phyloP scores from a whole-genome alignment of 345 rosid species.

The Rhodomyrtus tomentosa region DNA sequence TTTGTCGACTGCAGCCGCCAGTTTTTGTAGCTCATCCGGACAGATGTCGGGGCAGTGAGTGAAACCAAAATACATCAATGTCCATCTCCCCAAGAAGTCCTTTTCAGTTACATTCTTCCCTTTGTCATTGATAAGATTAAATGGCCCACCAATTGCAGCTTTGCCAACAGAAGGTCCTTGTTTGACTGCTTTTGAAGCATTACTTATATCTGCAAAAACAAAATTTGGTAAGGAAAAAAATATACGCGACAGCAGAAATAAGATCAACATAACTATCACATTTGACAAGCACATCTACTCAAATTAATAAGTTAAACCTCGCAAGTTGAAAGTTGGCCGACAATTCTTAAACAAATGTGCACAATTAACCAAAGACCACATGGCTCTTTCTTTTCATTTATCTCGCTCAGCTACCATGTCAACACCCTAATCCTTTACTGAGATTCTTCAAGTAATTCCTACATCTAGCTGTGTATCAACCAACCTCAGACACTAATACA shows the following conservation, averaged over 20 bases:
- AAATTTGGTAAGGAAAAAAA: not conserved
- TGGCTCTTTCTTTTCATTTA: not conserved
- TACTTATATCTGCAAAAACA: conserved; percentile 49
- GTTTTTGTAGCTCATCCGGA: conserved; percentile 85
- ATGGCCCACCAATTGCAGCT: conserved; percentile 95
- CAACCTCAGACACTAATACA: not conserved
- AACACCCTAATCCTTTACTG: not conserved
- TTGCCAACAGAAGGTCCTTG: conserved; percentile 92
- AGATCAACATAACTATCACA: not conserved
- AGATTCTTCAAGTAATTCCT: not conserved
- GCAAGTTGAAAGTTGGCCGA: not conserved
- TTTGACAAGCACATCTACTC: not conserved
- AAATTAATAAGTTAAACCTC: not conserved
- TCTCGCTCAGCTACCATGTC: not conserved
- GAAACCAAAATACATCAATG: conserved; percentile 82
- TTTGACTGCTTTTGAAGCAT: conserved; percentile 61
- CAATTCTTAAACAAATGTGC: not conserved
- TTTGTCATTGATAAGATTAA: conserved; percentile 71
- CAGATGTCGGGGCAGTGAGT: conserved; percentile 99
- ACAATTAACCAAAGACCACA: not conserved
- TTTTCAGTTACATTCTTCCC: conserved; percentile 75
- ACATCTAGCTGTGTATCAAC: not conserved
- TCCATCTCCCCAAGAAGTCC: conserved; percentile 86
- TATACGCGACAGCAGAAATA: not conserved
- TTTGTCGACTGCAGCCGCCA: conserved; percentile 79